Evolutionary conservation across 345 rosid species (phyloP).

Genomic region (Eutrema heterophyllum): DNA sequence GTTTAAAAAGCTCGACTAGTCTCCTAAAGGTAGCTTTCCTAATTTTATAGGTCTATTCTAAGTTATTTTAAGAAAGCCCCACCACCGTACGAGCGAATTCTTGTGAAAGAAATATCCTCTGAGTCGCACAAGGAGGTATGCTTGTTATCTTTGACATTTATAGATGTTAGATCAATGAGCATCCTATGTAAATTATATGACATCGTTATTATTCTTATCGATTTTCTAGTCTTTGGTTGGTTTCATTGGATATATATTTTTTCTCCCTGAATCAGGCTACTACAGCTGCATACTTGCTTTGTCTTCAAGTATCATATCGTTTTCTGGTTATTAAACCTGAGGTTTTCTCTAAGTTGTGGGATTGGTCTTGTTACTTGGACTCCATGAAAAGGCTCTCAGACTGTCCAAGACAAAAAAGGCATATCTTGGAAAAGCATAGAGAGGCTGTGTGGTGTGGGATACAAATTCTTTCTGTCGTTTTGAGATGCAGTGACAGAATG

Average conservation of each 20-base stretch:
- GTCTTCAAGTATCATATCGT: slow-evolving; percentile 61
- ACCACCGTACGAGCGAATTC: slow-evolving; percentile 67
- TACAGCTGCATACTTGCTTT: slow-evolving; percentile 35
- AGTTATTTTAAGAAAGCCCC: slow-evolving; percentile 72
- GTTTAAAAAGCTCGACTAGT: background rate
- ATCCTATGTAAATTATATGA: background rate
- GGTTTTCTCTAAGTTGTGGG: slow-evolving; percentile 70
- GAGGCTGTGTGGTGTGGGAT: slow-evolving; percentile 53
- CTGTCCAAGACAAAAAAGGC: slow-evolving; percentile 9
- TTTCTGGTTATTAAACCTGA: slow-evolving; percentile 53
- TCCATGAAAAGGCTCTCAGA: slow-evolving; percentile 35
- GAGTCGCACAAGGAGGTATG: slow-evolving; percentile 48
- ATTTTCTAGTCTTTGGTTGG: background rate
- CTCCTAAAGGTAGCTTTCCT: background rate
- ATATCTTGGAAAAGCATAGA: slow-evolving; percentile 28
- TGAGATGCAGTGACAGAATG: slow-evolving; percentile 51
- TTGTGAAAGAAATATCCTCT: slow-evolving; percentile 30
- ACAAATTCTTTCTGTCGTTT: slow-evolving; percentile 48
- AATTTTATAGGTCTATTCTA: slow-evolving; percentile 56
- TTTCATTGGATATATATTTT: background rate
- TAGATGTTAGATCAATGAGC: background rate
- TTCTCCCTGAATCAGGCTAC: slow-evolving; percentile 39
- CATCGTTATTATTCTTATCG: background rate
- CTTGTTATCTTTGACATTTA: slow-evolving; percentile 11
- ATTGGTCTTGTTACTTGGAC: slow-evolving; percentile 86